A percentile compares a stretch with the other conserved stretches of the same genome.
phyloP scores from a whole-genome alignment of 345 rosid genomes.

The Dipteronia dyeriana region DNA sequence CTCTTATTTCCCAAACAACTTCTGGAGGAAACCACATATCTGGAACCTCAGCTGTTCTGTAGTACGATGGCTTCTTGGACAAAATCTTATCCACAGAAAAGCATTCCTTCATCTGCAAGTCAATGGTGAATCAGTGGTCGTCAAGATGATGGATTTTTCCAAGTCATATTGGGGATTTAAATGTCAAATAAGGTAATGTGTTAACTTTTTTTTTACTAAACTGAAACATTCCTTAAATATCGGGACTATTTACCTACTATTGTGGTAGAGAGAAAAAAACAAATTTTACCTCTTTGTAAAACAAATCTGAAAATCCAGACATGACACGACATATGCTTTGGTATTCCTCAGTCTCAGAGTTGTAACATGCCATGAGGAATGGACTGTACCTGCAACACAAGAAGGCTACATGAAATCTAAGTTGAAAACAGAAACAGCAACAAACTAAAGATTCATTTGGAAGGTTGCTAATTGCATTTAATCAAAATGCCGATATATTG shows the following conservation, averaged over 20 bases:
- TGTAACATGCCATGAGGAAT: slow-evolving; percentile 89
- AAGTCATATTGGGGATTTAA: not conserved
- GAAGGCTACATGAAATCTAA: not conserved
- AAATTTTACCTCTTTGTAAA: slow-evolving; percentile 67
- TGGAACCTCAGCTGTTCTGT: slow-evolving; percentile 70
- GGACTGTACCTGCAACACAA: slow-evolving; percentile 74
- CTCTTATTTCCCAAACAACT: slow-evolving; percentile 80
- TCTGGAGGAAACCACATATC: slow-evolving; percentile 82
- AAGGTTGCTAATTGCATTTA: not conserved
- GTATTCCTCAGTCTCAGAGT: slow-evolving; percentile 77
- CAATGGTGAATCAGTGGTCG: not conserved
- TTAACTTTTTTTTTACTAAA: not conserved
- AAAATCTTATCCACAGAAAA: slow-evolving; percentile 67
- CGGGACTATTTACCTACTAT: not conserved
- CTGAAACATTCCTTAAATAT: not conserved
- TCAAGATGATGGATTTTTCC: not conserved
- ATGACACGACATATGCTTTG: slow-evolving; percentile 90
- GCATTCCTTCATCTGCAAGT: slow-evolving; percentile 78
- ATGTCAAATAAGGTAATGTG: not conserved
- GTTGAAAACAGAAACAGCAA: not conserved
- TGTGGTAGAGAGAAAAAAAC: not conserved
- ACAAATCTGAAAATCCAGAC: slow-evolving; percentile 90
- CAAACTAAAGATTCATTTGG: not conserved
- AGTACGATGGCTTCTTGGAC: slow-evolving; percentile 66
- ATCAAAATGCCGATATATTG: not conserved